Evolutionary conservation across 2,329 filamentous ascomycete species (phyloP).

Genomic region (Cadophora sp.): DNA sequence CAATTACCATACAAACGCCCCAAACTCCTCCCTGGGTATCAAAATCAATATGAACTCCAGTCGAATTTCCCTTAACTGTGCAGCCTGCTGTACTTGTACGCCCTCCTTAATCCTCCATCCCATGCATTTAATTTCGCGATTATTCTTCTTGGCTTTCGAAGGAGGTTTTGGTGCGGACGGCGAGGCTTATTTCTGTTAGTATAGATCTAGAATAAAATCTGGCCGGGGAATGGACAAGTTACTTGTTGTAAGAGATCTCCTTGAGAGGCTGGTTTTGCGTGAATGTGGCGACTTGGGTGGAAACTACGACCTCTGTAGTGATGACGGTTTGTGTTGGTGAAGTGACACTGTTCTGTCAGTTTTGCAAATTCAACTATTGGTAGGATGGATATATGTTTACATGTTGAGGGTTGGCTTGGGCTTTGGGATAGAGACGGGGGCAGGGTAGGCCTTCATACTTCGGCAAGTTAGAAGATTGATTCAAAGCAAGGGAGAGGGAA

Average conservation of each 20-base stretch:
- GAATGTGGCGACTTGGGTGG: too few species aligned
- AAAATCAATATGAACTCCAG: neutral
- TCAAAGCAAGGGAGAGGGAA: too few species aligned
- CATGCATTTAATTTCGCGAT: too few species aligned
- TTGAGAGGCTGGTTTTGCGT: too few species aligned
- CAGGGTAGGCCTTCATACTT: neutral
- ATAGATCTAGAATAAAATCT: too few species aligned
- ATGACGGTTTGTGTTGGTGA: too few species aligned
- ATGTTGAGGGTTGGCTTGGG: neutral
- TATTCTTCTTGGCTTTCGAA: neutral
- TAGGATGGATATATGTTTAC: neutral
- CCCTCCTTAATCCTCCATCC: neutral
- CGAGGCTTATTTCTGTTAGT: neutral
- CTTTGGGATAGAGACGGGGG: neutral
- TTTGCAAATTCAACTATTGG: neutral
- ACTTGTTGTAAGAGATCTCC: too few species aligned
- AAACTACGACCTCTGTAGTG: too few species aligned
- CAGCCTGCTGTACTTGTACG: neutral
- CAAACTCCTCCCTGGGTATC: slow-evolving; percentile 1
- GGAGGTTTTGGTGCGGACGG: neutral
- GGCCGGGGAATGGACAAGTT: neutral
- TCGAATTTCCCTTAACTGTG: neutral
- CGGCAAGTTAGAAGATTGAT: neutral
- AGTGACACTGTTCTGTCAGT: neutral
- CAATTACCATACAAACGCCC: neutral